Conservation (phyloP, 2,329 filamentous ascomycete species). For the Fusarium sp. region DNA sequence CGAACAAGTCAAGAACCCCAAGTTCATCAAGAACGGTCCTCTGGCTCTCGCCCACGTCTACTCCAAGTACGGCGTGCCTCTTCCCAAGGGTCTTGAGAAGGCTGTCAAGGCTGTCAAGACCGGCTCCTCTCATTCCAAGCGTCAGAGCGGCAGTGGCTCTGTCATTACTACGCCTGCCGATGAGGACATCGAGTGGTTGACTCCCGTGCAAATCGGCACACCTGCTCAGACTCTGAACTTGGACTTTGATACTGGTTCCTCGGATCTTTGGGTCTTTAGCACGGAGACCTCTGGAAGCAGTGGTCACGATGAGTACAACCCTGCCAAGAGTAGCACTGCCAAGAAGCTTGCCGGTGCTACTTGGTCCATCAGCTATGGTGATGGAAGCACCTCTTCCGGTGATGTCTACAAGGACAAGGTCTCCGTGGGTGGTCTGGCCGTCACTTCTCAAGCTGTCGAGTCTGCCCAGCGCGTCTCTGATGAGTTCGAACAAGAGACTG, state of each 20-base stretch:
- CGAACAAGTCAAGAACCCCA: constrained; percentile 52
- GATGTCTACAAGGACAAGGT: constrained; percentile 58
- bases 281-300: constrained; percentile 54
- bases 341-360: constrained; percentile 51
- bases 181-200: constrained; percentile 53
- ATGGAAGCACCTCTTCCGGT: constrained; percentile 56
- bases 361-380: constrained; percentile 58
- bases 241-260: constrained; percentile 60
- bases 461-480: constrained; percentile 54
- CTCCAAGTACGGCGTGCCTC: constrained; percentile 50
- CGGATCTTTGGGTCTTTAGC: constrained; percentile 62
- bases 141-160: constrained; percentile 47
- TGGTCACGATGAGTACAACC: constrained; percentile 55
- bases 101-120: constrained; percentile 40
- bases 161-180: constrained; percentile 41
- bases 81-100: constrained; percentile 48
- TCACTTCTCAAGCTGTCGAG: constrained; percentile 56
- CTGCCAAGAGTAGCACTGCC: constrained; percentile 53
- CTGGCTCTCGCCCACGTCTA: constrained; percentile 51
- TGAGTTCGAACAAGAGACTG: constrained; percentile 52
- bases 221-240: constrained; percentile 57
- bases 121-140: constrained; percentile 29
- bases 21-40: constrained; percentile 50
- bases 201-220: constrained; percentile 56
- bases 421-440: constrained; percentile 55